Percentiles rank a stretch among this genome's conserved stretches.
Conservation (phyloP, 169 alveolate species). For the Cryptosporidium canis region DNA sequence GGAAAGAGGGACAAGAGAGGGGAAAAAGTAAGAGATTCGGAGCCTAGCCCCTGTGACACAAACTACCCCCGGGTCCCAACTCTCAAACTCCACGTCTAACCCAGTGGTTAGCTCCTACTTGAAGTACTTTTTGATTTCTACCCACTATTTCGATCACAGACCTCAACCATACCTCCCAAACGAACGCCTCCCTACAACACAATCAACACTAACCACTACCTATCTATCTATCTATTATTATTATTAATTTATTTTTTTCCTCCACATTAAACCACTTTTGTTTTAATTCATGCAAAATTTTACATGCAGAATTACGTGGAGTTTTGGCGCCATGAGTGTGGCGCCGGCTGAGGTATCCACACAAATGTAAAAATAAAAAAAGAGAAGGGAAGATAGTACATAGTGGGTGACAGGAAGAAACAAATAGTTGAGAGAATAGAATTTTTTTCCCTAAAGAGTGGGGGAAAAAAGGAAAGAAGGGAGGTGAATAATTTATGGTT, state of each 20-base stretch:
- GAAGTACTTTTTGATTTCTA: background rate
- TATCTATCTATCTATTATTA: background rate
- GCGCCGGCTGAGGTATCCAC: slow-evolving; percentile 57
- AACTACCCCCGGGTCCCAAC: no score
- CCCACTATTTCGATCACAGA: background rate
- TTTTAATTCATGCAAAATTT: background rate
- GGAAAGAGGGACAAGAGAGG: background rate
- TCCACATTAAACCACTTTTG: background rate
- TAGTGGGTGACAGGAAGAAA: background rate
- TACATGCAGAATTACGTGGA: slow-evolving; percentile 24
- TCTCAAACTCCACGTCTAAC: background rate
- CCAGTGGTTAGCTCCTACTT: background rate
- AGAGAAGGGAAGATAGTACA: background rate
- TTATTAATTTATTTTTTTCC: background rate
- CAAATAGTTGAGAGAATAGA: background rate
- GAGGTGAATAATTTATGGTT: no score
- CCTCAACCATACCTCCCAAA: no score
- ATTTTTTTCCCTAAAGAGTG: background rate
- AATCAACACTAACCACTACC: background rate
- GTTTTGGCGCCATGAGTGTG: background rate
- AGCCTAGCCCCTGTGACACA: background rate
- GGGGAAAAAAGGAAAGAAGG: background rate
- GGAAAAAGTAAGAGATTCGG: background rate
- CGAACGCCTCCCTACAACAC: background rate
- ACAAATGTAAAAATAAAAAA: background rate